Conservation (phyloP, 768 basidiomycete species). For the Termitomyces sp. region DNA sequence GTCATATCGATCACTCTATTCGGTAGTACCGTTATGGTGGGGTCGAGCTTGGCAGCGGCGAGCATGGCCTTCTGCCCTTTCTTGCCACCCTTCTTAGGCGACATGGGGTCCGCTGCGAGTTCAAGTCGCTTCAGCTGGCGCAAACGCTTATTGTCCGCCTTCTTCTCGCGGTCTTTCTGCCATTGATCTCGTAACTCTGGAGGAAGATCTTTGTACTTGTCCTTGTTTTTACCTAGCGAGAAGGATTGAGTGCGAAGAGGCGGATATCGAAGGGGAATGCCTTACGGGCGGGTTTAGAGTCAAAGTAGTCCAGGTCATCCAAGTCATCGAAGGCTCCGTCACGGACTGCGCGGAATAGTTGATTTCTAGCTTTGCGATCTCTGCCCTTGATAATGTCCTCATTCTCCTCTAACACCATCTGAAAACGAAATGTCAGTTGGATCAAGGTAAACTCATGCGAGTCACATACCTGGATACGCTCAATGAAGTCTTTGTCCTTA, state of each 20-base stretch:
- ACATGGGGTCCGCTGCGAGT: conserved; percentile 61
- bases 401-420: conserved; percentile 67
- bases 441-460: not conserved
- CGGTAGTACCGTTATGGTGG: conserved; percentile 38
- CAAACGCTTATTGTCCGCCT: conserved; percentile 70
- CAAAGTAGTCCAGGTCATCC: conserved; percentile 21
- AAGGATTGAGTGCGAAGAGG: not conserved
- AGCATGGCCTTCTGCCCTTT: conserved; percentile 70
- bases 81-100: conserved; percentile 62
- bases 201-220: conserved; percentile 53
- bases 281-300: conserved; percentile 52
- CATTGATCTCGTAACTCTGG: conserved; percentile 64
- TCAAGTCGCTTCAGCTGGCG: conserved; percentile 57
- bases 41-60: conserved; percentile 51
- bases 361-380: conserved; percentile 50
- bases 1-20: conserved; percentile 62
- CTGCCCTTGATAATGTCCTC: conserved; percentile 42
- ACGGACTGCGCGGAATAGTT: conserved; percentile 57
- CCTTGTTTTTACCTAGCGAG: conserved; percentile 43
- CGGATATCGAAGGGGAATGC: conserved; percentile 12
- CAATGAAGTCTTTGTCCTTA: conserved; percentile 57
- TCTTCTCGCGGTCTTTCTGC: conserved; percentile 80
- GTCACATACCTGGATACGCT: conserved; percentile 49
- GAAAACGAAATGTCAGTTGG: not conserved
- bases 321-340: conserved; percentile 52